Evolutionary conservation across 139 green algal genomes (phyloP), one percentile per base, ranked within the genome.

Genomic region (Coelastrella sp.): DNA sequence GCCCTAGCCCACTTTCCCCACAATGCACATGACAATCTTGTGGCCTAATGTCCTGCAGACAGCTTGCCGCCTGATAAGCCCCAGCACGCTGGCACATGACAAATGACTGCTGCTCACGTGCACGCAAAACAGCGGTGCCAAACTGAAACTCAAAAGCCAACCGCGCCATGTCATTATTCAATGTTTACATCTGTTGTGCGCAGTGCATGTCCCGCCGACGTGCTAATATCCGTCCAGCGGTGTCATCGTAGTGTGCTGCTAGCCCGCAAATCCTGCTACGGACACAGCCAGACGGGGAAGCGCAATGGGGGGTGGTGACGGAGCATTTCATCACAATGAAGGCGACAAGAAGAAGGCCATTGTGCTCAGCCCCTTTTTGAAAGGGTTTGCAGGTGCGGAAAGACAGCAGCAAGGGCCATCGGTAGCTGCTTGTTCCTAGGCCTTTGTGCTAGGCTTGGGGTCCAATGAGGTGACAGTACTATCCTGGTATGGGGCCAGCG

Each of bases 331-430:
- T 78, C 82, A 87, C 54, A 87, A 87, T 87, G 82, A 87, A 65
- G 47, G 58, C 22, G 65, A 56, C 4, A 59, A 61, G n/a, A 65
- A 59, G 7, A 88, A 90, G 90, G 71, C 57, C 10, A 22, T 82
- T 5, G 32, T 78, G 4, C 73, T 94, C 32, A 93, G 90, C 79
- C 89, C 93, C 0, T 83, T 91, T 5, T 11, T 94, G n/a, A 96
- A 94, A 73, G 94, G 94, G 75, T 95, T 96, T 78, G 91, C 94
- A 59, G 88, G 88, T 88, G 58, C 75, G 11, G 32, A 20, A 23
- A 10, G 61, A 59, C 68, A 76, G 14, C 68, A 76, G 68, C 68
- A 76, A 17, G 22, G 61, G 11, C 8, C 11, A 13, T 13, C 11
- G 8, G 61, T 71, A 71, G 11, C 73, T 47, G 32, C 32, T 47